Conservation (phyloP, 495 filamentous ascomycete species). For the Talaromyces liani region DNA sequence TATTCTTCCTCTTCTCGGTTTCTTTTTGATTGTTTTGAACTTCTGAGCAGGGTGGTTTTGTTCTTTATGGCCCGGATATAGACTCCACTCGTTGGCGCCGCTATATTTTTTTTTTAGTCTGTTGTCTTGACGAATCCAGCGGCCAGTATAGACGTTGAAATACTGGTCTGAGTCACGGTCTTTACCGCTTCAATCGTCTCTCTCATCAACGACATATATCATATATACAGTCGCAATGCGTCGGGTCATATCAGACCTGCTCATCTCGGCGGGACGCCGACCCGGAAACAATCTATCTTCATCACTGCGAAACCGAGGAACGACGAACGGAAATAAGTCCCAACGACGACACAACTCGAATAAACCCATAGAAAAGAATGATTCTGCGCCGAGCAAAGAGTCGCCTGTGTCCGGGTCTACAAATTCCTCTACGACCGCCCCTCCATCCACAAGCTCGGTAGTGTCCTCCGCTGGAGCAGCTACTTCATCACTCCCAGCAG, state of each 20-base stretch:
- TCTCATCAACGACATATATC: background rate
- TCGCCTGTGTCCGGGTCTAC: background rate
- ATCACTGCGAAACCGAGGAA: background rate
- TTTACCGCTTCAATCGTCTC: background rate
- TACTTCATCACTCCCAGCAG: conserved; percentile 25
- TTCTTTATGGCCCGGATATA: background rate
- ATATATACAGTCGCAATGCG: conserved; percentile 2
- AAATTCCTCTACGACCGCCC: conserved; percentile 3
- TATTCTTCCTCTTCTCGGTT: background rate
- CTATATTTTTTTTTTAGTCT: background rate
- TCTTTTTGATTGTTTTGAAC: background rate
- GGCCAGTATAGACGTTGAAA: background rate
- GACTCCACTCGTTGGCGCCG: background rate
- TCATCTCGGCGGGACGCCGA: background rate
- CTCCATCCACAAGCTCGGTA: conserved; percentile 15
- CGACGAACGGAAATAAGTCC: background rate
- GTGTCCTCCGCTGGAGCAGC: conserved; percentile 31
- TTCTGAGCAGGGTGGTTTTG: background rate
- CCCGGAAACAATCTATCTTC: background rate
- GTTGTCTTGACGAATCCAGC: background rate
- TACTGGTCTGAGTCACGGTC: background rate
- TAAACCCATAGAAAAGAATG: background rate
- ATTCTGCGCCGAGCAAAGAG: background rate
- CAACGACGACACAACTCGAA: background rate
- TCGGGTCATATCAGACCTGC: background rate